phyloP scores from a whole-genome alignment of 208 protist genomes.

The Leishmania tropica region DNA sequence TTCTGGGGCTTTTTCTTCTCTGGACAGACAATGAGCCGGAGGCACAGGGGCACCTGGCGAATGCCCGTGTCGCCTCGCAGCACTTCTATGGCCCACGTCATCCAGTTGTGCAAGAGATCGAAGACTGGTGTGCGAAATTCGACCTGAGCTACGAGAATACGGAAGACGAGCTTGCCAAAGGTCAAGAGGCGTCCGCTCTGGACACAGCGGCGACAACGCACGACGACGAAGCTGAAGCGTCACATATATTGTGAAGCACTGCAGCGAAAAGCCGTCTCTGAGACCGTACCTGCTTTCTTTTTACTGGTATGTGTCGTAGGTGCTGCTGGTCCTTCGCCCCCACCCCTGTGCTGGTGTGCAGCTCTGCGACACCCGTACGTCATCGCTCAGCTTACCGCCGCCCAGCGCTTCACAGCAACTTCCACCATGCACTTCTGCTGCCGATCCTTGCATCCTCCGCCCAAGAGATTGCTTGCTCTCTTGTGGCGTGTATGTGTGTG shows the following conservation, averaged over 20 bases:
- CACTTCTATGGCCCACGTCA: constrained; percentile 78
- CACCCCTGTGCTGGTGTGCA: neutral
- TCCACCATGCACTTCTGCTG: neutral
- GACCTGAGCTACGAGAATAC: constrained; percentile 35
- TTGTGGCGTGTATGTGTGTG: neutral
- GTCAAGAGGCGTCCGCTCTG: neutral
- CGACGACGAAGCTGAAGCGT: neutral
- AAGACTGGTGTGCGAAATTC: constrained; percentile 74
- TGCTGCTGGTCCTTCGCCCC: neutral
- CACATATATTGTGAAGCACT: neutral
- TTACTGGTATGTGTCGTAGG: neutral
- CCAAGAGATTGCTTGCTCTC: neutral
- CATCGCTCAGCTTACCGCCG: neutral
- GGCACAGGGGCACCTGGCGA: constrained; percentile 51
- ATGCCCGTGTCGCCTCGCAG: constrained; percentile 50
- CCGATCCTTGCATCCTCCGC: neutral
- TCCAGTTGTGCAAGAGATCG: constrained; percentile 82
- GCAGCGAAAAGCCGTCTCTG: neutral
- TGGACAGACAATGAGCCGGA: constrained; percentile 72
- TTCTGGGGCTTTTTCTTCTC: constrained; percentile 83
- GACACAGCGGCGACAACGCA: neutral
- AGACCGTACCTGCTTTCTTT: too few species aligned
- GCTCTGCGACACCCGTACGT: neutral
- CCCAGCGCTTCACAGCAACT: neutral
- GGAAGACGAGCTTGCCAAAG: constrained; percentile 3